Evolutionary conservation across 176 grass and related monocot species (phyloP).

Genomic region (Ensete ventricosum): DNA sequence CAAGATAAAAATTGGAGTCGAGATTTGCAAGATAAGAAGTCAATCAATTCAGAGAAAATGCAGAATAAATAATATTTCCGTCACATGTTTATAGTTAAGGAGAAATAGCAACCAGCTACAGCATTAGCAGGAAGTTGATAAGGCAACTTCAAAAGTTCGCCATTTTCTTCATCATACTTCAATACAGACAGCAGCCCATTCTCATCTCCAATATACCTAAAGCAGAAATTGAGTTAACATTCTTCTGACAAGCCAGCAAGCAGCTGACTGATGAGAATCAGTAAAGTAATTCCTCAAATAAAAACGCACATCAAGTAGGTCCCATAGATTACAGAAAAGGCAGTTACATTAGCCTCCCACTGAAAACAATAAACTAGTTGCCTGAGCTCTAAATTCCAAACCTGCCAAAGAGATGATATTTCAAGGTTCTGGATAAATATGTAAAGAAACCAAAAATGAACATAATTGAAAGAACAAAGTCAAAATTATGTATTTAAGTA

Average conservation of each 20-base stretch:
- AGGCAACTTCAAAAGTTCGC: conserved; percentile 71
- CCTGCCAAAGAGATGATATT: conserved; percentile 27
- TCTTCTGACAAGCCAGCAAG: conserved; percentile 21
- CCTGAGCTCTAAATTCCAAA: conserved; percentile 94
- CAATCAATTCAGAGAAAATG: conserved; percentile 1
- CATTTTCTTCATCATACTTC: conserved; percentile 73
- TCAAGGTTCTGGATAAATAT: not conserved
- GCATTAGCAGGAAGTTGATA: conserved; percentile 54
- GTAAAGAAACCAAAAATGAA: not conserved
- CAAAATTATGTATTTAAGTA: not conserved
- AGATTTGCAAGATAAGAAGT: not conserved
- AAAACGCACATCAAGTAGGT: conserved; percentile 70
- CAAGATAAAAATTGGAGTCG: not conserved
- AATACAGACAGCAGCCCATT: conserved; percentile 80
- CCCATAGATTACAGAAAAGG: conserved; percentile 70
- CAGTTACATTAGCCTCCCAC: conserved; percentile 80
- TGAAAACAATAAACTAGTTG: conserved; percentile 58
- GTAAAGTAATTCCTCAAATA: conserved; percentile 10
- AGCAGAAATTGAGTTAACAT: conserved; percentile 23
- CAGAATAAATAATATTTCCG: not conserved
- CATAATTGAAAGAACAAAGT: not conserved
- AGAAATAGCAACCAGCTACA: conserved; percentile 43
- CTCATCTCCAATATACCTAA: conserved; percentile 94
- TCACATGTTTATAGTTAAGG: not conserved
- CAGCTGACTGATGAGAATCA: conserved; percentile 11